These are phyloP conservation scores for Chenopodium formosanum DNA, from an alignment of 148 eudicot species.

Conservation along the genomic window DNA sequence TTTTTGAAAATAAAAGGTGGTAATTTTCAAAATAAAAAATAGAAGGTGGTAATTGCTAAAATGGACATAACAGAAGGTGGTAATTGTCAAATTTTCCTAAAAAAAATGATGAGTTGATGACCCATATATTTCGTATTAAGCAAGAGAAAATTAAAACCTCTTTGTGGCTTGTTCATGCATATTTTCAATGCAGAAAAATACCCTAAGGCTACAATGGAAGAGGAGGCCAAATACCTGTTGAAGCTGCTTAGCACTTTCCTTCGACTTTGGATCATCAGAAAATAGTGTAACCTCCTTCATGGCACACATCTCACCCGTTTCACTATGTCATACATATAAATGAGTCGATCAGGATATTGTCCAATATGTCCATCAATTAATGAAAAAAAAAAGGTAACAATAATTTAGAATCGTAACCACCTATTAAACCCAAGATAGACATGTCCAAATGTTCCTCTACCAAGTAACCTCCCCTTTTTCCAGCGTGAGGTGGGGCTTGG, in stretches of 20 bases:
- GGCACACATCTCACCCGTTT: slow-evolving; percentile 98
- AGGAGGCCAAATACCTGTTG: slow-evolving; percentile 53
- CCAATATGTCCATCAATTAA: background rate
- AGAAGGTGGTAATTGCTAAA: too few relatives aligned
- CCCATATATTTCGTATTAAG: background rate
- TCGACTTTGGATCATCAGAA: slow-evolving; percentile 89
- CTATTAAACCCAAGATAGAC: slow-evolving; percentile 95
- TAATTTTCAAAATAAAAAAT: too few relatives aligned
- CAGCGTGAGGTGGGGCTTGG: slow-evolving; percentile 79
- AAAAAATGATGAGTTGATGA: background rate
- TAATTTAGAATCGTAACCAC: slow-evolving; percentile 29
- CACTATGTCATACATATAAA: slow-evolving; percentile 44
- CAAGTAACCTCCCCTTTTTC: slow-evolving; percentile 89
- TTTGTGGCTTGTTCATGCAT: background rate
- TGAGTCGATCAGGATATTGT: slow-evolving; percentile 11
- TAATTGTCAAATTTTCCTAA: too few relatives aligned
- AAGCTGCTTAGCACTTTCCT: slow-evolving; percentile 95
- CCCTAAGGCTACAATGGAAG: background rate
- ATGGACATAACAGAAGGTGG: too few relatives aligned
- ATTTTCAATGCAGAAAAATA: background rate
- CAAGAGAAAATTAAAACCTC: background rate
- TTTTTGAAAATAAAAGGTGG: too few relatives aligned
- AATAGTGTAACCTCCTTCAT: slow-evolving; percentile 98
- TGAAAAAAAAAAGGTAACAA: background rate
- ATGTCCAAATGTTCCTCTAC: slow-evolving; percentile 97